phyloP scores from a whole-genome alignment of 2,329 filamentous ascomycete species.

The Fusarium pseudocircinatum region DNA sequence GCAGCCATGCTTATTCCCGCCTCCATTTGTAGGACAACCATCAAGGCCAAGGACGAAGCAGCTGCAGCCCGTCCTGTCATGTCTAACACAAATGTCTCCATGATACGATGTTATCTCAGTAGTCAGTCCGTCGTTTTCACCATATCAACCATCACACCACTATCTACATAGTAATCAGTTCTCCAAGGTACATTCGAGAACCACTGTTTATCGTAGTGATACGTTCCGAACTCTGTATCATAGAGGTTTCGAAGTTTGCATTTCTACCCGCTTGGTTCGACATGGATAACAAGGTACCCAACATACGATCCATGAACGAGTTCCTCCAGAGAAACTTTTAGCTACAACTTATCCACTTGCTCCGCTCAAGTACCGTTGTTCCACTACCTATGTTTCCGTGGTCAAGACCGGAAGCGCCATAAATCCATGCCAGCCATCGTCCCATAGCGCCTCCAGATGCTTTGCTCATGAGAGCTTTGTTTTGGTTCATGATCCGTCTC shows the following conservation, averaged over 20 bases:
- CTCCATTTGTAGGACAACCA: neutral
- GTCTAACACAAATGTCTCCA: neutral
- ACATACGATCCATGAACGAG: constrained; percentile 12
- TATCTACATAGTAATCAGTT: neutral
- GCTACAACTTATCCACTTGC: constrained; percentile 20
- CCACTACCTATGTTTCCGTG: constrained; percentile 17
- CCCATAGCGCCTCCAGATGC: neutral
- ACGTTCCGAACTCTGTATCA: constrained; percentile 1
- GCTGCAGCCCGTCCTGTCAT: neutral
- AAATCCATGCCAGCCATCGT: constrained; percentile 16
- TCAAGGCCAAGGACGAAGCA: neutral
- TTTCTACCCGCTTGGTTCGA: neutral
- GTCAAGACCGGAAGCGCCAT: constrained; percentile 4
- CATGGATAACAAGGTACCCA: constrained; percentile 1
- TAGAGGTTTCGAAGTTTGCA: neutral
- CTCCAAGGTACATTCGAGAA: neutral
- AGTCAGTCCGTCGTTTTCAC: neutral
- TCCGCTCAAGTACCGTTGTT: constrained; percentile 16
- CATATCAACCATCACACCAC: neutral
- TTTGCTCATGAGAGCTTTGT: neutral
- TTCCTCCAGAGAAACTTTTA: neutral
- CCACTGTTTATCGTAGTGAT: neutral
- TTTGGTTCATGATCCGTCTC: constrained; percentile 6
- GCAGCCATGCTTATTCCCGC: constrained; percentile 4
- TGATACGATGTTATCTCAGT: constrained; percentile 29